phyloP scores from a whole-genome alignment of 2,329 filamentous ascomycete genomes.

The Aspergillus glaucus region DNA sequence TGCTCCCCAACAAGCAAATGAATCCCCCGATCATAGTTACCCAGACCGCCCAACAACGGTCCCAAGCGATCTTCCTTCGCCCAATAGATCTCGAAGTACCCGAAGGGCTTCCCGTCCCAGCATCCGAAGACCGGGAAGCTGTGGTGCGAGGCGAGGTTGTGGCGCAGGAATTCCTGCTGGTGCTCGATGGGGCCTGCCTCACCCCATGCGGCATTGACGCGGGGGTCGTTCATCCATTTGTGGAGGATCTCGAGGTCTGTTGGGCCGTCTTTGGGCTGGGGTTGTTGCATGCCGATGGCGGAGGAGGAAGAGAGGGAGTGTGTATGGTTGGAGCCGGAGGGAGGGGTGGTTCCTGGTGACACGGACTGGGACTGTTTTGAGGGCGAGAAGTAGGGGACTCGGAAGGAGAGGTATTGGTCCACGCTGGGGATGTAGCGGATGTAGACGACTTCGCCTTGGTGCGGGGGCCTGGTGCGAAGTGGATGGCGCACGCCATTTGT shows the following conservation, averaged over 20 bases:
- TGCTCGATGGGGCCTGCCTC: conserved; percentile 50
- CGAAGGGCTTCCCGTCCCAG: conserved; percentile 93
- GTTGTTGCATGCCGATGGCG: conserved; percentile 35
- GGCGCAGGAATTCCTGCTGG: conserved; percentile 63
- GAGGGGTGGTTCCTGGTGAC: conserved; percentile 7
- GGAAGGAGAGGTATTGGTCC: conserved; percentile 80
- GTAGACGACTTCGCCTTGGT: conserved; percentile 89
- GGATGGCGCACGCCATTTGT: conserved; percentile 79
- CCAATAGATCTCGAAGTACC: conserved; percentile 98
- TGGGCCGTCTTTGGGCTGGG: conserved; percentile 23
- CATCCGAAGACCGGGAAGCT: conserved; percentile 87
- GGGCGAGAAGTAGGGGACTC: conserved; percentile 62
- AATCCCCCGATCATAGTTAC: conserved; percentile 80
- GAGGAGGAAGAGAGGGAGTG: conserved; percentile 23
- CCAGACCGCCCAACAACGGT: conserved; percentile 57
- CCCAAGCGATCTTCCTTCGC: conserved; percentile 84
- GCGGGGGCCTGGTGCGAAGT: conserved; percentile 76
- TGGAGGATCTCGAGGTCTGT: conserved; percentile 66
- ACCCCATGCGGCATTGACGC: conserved; percentile 83
- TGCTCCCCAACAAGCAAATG: conserved; percentile 89
- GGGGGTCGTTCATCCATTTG: conserved; percentile 81
- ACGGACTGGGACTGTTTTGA: conserved; percentile 28
- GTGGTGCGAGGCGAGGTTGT: conserved; percentile 60
- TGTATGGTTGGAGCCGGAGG: conserved; percentile 17
- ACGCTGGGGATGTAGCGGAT: conserved; percentile 76